phyloP scores from a whole-genome alignment of 116 monocot genomes.

The Papilionanthe hybrid region DNA sequence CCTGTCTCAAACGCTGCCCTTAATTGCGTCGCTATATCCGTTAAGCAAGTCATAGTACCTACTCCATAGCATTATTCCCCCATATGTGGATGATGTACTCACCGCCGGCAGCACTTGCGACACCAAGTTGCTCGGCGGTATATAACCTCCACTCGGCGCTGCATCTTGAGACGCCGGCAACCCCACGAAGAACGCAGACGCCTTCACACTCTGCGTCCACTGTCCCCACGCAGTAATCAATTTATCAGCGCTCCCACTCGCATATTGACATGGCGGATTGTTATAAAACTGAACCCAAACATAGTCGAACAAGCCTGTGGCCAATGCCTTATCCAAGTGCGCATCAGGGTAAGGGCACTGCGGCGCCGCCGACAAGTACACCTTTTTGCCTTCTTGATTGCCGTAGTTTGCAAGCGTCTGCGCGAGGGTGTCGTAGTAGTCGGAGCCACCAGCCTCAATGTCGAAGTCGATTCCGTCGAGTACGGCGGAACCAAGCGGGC shows the following conservation, averaged over 20 bases:
- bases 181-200: conserved; percentile 7
- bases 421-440: conserved; percentile 18
- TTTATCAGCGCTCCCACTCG: not conserved
- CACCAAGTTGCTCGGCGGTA: not conserved
- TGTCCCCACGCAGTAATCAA: conserved; percentile 1
- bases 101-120: conserved; percentile 15
- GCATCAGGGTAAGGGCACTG: conserved; percentile 20
- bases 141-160: conserved; percentile 6
- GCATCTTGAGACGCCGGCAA: conserved; percentile 9
- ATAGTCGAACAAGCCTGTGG: conserved; percentile 17
- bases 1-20: not conserved
- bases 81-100: conserved; percentile 4
- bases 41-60: conserved; percentile 5
- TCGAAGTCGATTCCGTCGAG: conserved; percentile 6
- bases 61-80: conserved; percentile 13
- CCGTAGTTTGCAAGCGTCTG: conserved; percentile 7
- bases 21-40: conserved; percentile 4
- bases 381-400: conserved; percentile 9
- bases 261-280: conserved; percentile 20
- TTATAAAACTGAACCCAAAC: conserved; percentile 35
- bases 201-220: conserved; percentile 9
- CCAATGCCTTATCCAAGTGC: not conserved
- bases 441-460: conserved; percentile 13
- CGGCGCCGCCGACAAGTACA: conserved; percentile 18
- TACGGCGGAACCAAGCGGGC: conserved; percentile 3